A percentile compares a stretch with the other conserved stretches of the same genome.
These are phyloP conservation scores for Cystobasidium sp. DNA, from an alignment of 1,284 basidiomycete species.

Conservation along the genomic window DNA sequence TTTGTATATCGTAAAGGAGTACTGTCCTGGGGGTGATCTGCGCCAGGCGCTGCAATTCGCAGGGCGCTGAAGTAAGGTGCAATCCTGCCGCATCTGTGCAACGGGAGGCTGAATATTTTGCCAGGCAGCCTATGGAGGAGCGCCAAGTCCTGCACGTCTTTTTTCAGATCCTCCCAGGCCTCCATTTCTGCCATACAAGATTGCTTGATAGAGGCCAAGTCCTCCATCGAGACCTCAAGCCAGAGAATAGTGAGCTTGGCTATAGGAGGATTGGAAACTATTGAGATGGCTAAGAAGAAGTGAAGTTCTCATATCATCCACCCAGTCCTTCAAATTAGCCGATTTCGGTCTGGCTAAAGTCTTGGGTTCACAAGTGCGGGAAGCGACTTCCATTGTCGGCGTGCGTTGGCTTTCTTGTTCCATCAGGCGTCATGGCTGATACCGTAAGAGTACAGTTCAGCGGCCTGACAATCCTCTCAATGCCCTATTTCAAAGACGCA, in stretches of 20 bases:
- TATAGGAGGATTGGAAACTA: no score
- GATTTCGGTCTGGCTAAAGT: slow-evolving; percentile 9
- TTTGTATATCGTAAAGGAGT: slow-evolving; percentile 30
- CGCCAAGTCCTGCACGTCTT: slow-evolving; percentile 22
- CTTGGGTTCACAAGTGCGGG: slow-evolving; percentile 3
- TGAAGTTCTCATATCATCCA: no score
- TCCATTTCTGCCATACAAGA: slow-evolving; percentile 37
- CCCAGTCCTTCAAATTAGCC: no score
- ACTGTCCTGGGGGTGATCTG: slow-evolving; percentile 25
- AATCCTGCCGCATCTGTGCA: no score
- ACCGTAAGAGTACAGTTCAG: slow-evolving; percentile 5
- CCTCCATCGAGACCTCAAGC: not conserved
- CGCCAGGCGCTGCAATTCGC: slow-evolving; percentile 5
- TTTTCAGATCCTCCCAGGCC: slow-evolving; percentile 21
- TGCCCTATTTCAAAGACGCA: slow-evolving; percentile 15
- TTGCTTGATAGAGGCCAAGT: slow-evolving; percentile 8
- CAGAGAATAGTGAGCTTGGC: slow-evolving; percentile 29
- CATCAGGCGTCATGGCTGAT: slow-evolving; percentile 14
- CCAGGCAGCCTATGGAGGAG: slow-evolving; percentile 30
- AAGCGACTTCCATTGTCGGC: slow-evolving; percentile 19
- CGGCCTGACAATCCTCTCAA: slow-evolving; percentile 13
- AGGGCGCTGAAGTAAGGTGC: slow-evolving; percentile 7
- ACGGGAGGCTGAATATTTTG: no score
- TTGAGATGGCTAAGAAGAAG: no score
- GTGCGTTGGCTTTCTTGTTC: slow-evolving; percentile 13